Conservation (phyloP, 345 rosid species). For the Acer yangbiense region DNA sequence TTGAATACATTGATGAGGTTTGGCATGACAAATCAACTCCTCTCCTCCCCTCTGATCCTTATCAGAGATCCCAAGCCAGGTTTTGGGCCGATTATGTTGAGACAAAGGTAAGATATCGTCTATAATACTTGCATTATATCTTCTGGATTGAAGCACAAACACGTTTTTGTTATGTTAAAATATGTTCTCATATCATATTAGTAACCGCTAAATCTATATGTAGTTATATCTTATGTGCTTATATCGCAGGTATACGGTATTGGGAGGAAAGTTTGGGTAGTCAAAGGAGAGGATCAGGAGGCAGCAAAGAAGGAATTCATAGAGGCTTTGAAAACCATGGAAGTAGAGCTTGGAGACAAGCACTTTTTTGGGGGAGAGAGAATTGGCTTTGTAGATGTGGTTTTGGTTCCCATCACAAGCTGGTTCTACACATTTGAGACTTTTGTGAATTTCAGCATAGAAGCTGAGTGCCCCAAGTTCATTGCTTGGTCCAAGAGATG, state of each 20-base stretch:
- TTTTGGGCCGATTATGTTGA: slow-evolving; percentile 12
- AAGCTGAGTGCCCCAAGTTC: slow-evolving; percentile 23
- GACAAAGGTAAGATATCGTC: background rate
- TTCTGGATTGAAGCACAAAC: too few species aligned
- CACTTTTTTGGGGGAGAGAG: slow-evolving; percentile 9
- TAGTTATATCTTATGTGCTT: too few species aligned
- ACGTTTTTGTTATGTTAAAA: background rate
- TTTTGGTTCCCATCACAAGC: background rate
- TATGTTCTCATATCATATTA: background rate
- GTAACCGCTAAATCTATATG: too few species aligned
- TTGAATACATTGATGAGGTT: slow-evolving; percentile 6
- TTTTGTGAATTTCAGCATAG: slow-evolving; percentile 11
- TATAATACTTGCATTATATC: too few species aligned
- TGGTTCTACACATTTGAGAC: slow-evolving; percentile 16
- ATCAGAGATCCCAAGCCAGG: slow-evolving; percentile 5
- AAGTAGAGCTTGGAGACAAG: slow-evolving; percentile 20
- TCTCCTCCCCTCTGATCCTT: slow-evolving; percentile 3
- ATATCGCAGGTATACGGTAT: background rate
- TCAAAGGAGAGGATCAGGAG: background rate
- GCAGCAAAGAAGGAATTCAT: slow-evolving; percentile 13
- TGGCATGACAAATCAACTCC: background rate
- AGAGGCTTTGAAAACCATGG: slow-evolving; percentile 3
- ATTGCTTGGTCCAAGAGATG: background rate
- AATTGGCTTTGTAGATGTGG: slow-evolving; percentile 19
- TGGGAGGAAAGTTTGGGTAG: background rate